Conservation (phyloP, 257 asterid genomes). For the Lavandula angustifolia region DNA sequence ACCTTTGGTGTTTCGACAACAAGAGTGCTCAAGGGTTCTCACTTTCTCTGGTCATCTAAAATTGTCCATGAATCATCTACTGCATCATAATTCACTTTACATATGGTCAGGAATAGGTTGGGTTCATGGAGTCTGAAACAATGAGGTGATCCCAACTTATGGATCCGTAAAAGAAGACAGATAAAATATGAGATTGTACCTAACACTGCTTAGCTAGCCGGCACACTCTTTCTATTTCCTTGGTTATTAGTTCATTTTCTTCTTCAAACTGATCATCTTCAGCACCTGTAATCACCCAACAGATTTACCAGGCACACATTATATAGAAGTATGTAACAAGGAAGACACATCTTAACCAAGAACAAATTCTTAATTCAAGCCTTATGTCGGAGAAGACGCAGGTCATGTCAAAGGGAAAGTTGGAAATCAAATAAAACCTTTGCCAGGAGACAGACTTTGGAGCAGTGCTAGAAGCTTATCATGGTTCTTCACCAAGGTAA, state of each 20-base stretch:
- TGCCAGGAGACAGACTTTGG: constrained; percentile 70
- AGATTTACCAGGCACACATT: constrained; percentile 17
- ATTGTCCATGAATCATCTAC: constrained; percentile 19
- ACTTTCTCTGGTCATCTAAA: constrained; percentile 21
- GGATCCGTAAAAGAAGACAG: constrained; percentile 15
- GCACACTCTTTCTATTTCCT: constrained; percentile 80
- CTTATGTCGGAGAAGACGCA: neutral
- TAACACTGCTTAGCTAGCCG: constrained; percentile 57
- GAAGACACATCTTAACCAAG: neutral
- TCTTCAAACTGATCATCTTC: constrained; percentile 96
- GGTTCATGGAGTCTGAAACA: constrained; percentile 15
- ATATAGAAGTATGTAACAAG: neutral
- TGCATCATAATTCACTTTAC: constrained; percentile 27
- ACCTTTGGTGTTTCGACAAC: constrained; percentile 11
- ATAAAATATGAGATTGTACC: constrained; percentile 32
- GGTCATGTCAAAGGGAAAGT: constrained; percentile 1
- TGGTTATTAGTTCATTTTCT: constrained; percentile 82
- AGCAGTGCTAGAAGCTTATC: constrained; percentile 77
- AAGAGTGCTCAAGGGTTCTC: constrained; percentile 2
- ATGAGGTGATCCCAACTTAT: constrained; percentile 6
- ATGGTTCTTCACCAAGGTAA: constrained; percentile 80
- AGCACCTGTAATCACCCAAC: constrained; percentile 54
- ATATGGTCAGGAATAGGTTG: constrained; percentile 14
- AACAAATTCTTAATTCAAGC: constrained; percentile 18
- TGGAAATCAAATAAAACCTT: constrained; percentile 49